phyloP scores from a whole-genome alignment of 1,284 basidiomycete species.

The Ustilago trichophora region DNA sequence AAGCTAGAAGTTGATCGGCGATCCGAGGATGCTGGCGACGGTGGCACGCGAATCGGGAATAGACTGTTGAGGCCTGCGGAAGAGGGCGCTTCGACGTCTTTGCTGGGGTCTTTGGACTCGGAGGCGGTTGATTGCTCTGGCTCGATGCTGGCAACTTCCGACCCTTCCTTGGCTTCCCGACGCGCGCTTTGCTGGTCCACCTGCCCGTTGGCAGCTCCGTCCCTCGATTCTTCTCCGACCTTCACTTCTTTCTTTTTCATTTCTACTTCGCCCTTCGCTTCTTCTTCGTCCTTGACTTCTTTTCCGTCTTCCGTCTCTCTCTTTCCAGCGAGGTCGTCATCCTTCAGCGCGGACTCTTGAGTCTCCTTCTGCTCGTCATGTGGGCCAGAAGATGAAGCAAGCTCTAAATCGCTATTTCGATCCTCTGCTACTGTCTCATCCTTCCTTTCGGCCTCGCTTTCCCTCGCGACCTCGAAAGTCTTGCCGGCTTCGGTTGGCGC shows the following conservation, averaged over 20 bases:
- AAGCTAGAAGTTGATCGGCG: conserved; percentile 38
- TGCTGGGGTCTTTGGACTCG: neutral
- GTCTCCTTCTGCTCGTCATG: no score
- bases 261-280: neutral
- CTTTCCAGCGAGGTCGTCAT: neutral
- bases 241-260: no score
- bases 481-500: neutral
- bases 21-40: conserved; percentile 41
- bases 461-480: neutral
- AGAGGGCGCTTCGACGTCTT: neutral
- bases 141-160: neutral
- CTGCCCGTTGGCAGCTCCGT: no score
- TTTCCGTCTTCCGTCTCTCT: neutral
- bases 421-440: no score
- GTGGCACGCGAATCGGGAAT: conserved; percentile 22
- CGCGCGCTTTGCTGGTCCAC: no score
- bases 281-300: neutral
- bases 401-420: no score
- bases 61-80: neutral
- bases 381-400: no score
- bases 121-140: neutral
- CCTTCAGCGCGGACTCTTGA: no score
- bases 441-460: neutral
- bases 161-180: no score
- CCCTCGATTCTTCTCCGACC: no score